Conservation (phyloP, 345 rosid species). For the Excoecaria cochinchinensis region DNA sequence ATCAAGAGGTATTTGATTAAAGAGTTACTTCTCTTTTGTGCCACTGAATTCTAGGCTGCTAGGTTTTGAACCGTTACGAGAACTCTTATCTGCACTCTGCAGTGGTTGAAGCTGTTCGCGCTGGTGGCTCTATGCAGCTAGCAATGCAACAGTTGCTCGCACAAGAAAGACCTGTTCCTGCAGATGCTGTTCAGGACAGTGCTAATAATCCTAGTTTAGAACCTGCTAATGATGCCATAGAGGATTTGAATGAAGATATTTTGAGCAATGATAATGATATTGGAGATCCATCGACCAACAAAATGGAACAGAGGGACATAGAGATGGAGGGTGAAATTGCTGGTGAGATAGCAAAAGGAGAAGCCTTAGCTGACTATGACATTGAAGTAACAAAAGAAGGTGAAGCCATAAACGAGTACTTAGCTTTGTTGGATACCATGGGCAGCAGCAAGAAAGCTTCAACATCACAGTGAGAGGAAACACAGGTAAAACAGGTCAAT, state of each 20-base stretch:
- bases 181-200: conserved; percentile 15
- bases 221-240: conserved; percentile 5
- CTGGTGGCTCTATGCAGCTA: conserved; percentile 50
- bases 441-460: conserved; percentile 26
- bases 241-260: conserved; percentile 8
- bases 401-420: conserved; percentile 65
- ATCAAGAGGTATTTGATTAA: conserved; percentile 48
- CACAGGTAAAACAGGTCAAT: neutral
- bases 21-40: neutral
- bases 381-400: conserved; percentile 70
- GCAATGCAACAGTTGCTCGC: conserved; percentile 50
- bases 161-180: conserved; percentile 25
- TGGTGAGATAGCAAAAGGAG: conserved; percentile 47
- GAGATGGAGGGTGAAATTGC: conserved; percentile 80
- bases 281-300: conserved; percentile 25
- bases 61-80: neutral
- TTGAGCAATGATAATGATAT: conserved; percentile 18
- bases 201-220: conserved; percentile 13
- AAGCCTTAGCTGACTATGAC: conserved; percentile 72
- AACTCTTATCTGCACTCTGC: conserved; percentile 18
- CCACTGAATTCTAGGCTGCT: neutral
- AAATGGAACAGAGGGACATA: conserved; percentile 48
- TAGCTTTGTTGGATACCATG: conserved; percentile 52
- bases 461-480: conserved; percentile 13
- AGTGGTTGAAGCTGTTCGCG: conserved; percentile 59